Evolutionary conservation across 306 rosid genomes (phyloP).

Genomic region (Fragaria nilgerrensis): DNA sequence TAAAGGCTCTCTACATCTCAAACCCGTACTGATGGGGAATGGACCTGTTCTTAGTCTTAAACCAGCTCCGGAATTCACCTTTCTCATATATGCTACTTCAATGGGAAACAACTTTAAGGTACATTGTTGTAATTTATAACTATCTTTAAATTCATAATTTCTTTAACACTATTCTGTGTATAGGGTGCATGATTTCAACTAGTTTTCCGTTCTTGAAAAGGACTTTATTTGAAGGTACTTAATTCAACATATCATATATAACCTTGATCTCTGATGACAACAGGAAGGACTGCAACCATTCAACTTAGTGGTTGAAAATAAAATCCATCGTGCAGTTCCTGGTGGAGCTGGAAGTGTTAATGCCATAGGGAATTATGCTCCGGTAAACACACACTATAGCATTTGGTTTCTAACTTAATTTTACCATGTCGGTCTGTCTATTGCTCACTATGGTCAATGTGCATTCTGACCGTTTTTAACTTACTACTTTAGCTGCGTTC

Average conservation of each 20-base stretch:
- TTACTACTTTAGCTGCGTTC: background rate
- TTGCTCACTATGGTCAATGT: background rate
- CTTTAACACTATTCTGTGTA: background rate
- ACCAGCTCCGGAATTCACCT: constrained; percentile 18
- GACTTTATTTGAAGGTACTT: background rate
- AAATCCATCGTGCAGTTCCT: constrained; percentile 10
- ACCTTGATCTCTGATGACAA: background rate
- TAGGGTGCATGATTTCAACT: too few relatives aligned
- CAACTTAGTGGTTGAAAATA: constrained; percentile 2
- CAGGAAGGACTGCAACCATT: constrained; percentile 11
- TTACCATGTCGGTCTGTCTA: background rate
- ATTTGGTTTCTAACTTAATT: background rate
- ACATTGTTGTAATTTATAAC: background rate
- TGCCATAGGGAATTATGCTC: constrained; percentile 22
- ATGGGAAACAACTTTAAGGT: constrained; percentile 9
- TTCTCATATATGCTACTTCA: constrained; percentile 14
- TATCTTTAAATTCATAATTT: background rate
- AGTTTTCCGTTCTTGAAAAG: background rate
- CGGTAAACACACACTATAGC: background rate
- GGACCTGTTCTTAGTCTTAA: constrained; percentile 15
- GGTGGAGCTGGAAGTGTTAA: constrained; percentile 19
- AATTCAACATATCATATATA: background rate
- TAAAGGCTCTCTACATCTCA: constrained; percentile 20
- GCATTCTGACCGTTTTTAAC: background rate
- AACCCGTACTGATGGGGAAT: constrained; percentile 12